Conservation (phyloP, 1,284 basidiomycete species). For the Boletus chippewaensis region DNA sequence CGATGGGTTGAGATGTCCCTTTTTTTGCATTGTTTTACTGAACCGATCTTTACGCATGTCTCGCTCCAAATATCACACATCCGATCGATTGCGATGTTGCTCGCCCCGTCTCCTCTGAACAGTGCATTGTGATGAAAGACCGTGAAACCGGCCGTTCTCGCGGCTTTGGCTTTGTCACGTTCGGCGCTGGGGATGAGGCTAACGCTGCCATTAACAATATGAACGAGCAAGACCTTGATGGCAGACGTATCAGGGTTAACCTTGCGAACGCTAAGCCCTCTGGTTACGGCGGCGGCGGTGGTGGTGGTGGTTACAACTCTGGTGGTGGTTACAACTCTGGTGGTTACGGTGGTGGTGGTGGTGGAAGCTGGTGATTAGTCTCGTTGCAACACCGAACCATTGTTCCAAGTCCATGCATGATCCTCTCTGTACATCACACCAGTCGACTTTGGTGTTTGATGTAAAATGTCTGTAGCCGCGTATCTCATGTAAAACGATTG, state of each 20-base stretch:
- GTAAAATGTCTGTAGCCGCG: slow-evolving; percentile 10
- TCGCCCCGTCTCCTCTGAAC: slow-evolving; percentile 13
- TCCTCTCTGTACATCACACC: slow-evolving; percentile 6
- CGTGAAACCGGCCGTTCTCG: slow-evolving; percentile 94
- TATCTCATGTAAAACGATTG: slow-evolving; percentile 1
- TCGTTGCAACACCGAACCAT: neutral
- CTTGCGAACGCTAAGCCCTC: slow-evolving; percentile 78
- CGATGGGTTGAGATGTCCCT: slow-evolving; percentile 32
- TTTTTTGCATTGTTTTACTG: slow-evolving; percentile 28
- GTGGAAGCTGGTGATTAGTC: slow-evolving; percentile 19
- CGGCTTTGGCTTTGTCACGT: slow-evolving; percentile 95
- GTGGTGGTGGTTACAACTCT: slow-evolving; percentile 8
- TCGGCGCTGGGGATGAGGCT: slow-evolving; percentile 52
- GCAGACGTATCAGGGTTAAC: slow-evolving; percentile 89
- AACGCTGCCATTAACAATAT: slow-evolving; percentile 68
- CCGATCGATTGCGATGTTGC: slow-evolving; percentile 9
- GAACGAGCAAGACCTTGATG: slow-evolving; percentile 92
- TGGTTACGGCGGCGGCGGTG: slow-evolving; percentile 7
- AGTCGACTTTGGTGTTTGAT: slow-evolving; percentile 7
- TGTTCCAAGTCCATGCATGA: slow-evolving; percentile 12
- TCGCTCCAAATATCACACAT: slow-evolving; percentile 10
- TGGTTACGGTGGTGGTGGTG: slow-evolving; percentile 15
- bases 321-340: slow-evolving; percentile 8
- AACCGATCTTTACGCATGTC: slow-evolving; percentile 29
- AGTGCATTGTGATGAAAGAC: slow-evolving; percentile 97